Evolutionary conservation across 305 asterid genomes (phyloP), one percentile per base, ranked within the genome.

Genomic region (Andrographis paniculata): DNA sequence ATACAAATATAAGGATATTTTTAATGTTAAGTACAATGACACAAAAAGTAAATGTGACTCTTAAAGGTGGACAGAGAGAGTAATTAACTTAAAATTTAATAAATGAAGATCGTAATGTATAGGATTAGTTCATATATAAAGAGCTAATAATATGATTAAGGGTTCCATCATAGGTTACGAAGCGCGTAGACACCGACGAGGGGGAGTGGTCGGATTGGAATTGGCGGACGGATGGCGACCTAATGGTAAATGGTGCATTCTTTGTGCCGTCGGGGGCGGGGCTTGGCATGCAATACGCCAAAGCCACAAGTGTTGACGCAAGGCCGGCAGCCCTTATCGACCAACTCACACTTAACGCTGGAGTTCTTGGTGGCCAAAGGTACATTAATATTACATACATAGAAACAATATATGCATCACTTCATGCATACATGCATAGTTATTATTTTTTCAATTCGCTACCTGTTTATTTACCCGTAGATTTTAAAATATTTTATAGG

Each of bases 181-280:
- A 74, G 56, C 79, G 89, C 0, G 82, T 71, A 55, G 81, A 63
- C 33, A 53, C 77, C 14, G 59, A 46, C 1, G 80, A 78, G 47
- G 71, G 67, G 50, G 73, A 65, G 42, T 82, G 94, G 94, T 64
- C 75, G 11, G 55, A 56, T 9, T 82, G 94, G 94, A 79, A 79
- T 22, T 82, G 94, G 94, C 74, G 86, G 68, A 67, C 83, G 9
- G 73, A 76, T 0, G 94, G 94, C 36, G 94, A 82, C 58, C 24
- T 72, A 42, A 24, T 82, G 81, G 74, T 54, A 10, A 82, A 82
- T 45, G 94, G 94, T 3, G 94, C 94, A 2, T 82, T 66, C 55
- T 82, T 82, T 42, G 94, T 82, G 50, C 83, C 89, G 15, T 82
- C 94, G 0, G 94, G 94, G 19, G 74, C 55, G 19, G 94, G 77